These are phyloP conservation scores for Leccinum barrowsii DNA, from an alignment of 768 basidiomycete genomes.

Conservation along the genomic window DNA sequence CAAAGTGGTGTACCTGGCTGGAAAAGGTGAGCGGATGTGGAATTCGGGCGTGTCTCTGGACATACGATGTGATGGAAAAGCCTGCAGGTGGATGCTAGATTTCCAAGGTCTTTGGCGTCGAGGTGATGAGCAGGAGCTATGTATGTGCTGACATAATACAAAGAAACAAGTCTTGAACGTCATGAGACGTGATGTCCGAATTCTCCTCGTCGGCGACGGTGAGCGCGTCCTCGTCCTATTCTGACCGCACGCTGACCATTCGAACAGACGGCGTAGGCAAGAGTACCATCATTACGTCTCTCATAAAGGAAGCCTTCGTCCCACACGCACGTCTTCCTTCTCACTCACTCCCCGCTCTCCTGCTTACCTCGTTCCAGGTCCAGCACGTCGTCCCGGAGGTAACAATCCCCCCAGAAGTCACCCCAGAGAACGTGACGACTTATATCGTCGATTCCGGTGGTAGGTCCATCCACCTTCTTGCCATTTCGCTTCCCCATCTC, in stretches of 20 bases:
- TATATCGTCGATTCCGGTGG: constrained; percentile 98
- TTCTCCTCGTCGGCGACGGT: constrained; percentile 94
- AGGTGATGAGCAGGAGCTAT: constrained; percentile 51
- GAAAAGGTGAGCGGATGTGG: background rate
- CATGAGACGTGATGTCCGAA: constrained; percentile 92
- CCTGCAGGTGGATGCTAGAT: constrained; percentile 30
- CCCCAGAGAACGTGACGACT: constrained; percentile 96
- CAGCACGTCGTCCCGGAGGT: constrained; percentile 96
- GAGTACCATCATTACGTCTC: constrained; percentile 93
- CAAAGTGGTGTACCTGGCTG: constrained; percentile 48
- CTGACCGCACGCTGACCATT: background rate
- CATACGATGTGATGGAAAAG: constrained; percentile 39
- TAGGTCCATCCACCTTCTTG: constrained; percentile 35
- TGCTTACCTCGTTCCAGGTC: constrained; percentile 50
- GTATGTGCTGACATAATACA: constrained; percentile 19
- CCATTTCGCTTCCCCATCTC: constrained; percentile 5
- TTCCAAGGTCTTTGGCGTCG: constrained; percentile 39
- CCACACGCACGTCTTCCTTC: constrained; percentile 58
- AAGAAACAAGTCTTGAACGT: constrained; percentile 6
- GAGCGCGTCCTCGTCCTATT: constrained; percentile 26
- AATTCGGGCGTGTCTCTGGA: background rate
- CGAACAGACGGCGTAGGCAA: constrained; percentile 93
- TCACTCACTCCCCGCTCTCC: background rate
- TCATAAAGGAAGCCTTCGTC: constrained; percentile 95
- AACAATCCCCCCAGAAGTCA: constrained; percentile 96